These are phyloP conservation scores for Pseudocercospora vitis DNA, from an alignment of 2,329 filamentous ascomycete species.

Conservation along the genomic window DNA sequence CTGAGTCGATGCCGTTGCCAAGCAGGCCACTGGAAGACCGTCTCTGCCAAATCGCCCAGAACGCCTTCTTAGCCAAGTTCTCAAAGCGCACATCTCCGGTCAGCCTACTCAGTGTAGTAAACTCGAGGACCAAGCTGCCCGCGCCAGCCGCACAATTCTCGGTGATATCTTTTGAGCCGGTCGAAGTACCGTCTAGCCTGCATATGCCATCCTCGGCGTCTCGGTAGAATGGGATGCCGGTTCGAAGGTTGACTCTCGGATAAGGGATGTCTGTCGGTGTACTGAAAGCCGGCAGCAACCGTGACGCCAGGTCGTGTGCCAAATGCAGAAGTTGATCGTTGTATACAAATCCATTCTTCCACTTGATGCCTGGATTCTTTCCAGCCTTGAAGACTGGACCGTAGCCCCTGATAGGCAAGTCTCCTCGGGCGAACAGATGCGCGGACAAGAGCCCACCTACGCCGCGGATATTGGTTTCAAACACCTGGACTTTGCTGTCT, in stretches of 20 bases:
- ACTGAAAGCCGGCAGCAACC: constrained; percentile 87
- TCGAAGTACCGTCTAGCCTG: constrained; percentile 42
- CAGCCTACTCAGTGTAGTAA: constrained; percentile 83
- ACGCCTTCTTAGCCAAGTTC: constrained; percentile 82
- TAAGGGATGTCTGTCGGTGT: constrained; percentile 91
- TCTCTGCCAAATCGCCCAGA: constrained; percentile 94
- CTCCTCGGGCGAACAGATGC: constrained; percentile 88
- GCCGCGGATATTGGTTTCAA: constrained; percentile 94
- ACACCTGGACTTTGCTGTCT: constrained; percentile 97
- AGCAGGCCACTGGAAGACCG: constrained; percentile 84
- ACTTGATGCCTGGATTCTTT: constrained; percentile 44
- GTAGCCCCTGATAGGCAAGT: constrained; percentile 83
- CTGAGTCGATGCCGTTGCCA: constrained; percentile 87
- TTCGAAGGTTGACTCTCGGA: constrained; percentile 84
- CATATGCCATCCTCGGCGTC: constrained; percentile 52
- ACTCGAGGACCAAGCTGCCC: constrained; percentile 92
- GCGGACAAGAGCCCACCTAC: constrained; percentile 88
- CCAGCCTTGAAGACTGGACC: constrained; percentile 48
- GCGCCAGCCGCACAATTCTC: constrained; percentile 96
- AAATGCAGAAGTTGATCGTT: constrained; percentile 88
- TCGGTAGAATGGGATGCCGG: constrained; percentile 87
- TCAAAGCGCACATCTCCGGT: constrained; percentile 89
- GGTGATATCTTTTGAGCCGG: constrained; percentile 68
- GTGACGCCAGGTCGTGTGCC: constrained; percentile 78
- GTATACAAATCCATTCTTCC: constrained; percentile 66